A percentile compares a stretch with the other conserved stretches of the same genome.
Evolutionary conservation across 768 basidiomycete genomes (phyloP).

Genomic region (Amanita inopinata): DNA sequence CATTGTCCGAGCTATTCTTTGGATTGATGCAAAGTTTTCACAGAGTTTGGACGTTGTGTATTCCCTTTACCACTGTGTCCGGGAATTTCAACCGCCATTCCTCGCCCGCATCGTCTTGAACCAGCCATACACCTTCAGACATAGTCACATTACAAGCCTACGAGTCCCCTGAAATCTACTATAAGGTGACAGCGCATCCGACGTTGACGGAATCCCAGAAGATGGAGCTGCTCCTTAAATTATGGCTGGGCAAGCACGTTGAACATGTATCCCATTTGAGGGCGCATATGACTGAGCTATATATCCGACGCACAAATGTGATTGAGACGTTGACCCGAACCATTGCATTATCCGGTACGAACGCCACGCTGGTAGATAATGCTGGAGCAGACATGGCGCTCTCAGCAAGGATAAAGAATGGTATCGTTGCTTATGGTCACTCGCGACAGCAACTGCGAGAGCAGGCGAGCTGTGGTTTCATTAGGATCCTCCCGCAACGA

Average conservation of each 20-base stretch:
- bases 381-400: too few species aligned
- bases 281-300: not conserved
- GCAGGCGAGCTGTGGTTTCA: not conserved
- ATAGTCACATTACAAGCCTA: not conserved
- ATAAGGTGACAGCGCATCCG: not conserved
- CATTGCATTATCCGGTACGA: too few species aligned
- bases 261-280: not conserved
- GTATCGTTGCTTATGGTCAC: too few species aligned
- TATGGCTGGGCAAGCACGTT: not conserved
- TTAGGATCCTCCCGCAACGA: conserved; percentile 10
- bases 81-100: not conserved
- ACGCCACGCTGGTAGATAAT: too few species aligned
- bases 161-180: not conserved
- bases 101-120: not conserved
- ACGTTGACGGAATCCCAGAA: not conserved
- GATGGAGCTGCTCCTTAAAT: not conserved
- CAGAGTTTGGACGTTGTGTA: not conserved
- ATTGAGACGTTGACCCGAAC: too few species aligned
- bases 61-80: not conserved
- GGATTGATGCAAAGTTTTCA: not conserved
- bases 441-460: too few species aligned
- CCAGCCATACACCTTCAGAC: not conserved
- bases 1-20: not conserved
- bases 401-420: too few species aligned
- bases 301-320: not conserved